Percentiles rank a stretch among this genome's conserved stretches.
Evolutionary conservation across 352 stramenopile species (phyloP).

Genomic region (Phytophthora cryptogea): DNA sequence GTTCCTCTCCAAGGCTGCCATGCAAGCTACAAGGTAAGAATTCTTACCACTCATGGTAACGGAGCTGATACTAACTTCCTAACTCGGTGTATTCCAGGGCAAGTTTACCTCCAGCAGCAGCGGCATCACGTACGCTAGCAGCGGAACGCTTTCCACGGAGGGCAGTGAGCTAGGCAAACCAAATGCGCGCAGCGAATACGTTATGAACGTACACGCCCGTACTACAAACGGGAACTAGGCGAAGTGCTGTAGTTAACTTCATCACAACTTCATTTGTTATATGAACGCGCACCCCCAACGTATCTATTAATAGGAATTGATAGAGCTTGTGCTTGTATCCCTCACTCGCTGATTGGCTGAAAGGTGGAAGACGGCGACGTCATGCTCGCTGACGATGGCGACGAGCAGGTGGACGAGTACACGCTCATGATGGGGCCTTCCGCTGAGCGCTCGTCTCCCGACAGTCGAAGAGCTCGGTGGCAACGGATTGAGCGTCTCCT

Average conservation of each 20-base stretch:
- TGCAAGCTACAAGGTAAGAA: conserved; percentile 43
- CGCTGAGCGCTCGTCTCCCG: conserved; percentile 5
- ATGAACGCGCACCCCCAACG: too few species aligned
- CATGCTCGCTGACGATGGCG: conserved; percentile 14
- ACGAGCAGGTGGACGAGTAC: conserved; percentile 30
- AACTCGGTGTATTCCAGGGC: conserved; percentile 12
- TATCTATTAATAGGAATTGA: too few species aligned
- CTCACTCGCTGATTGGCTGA: conserved; percentile 14
- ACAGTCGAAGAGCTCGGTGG: background rate
- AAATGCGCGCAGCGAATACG: conserved; percentile 27
- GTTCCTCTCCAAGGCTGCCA: conserved; percentile 55
- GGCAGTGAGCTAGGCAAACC: conserved; percentile 21
- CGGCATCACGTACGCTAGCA: conserved; percentile 34
- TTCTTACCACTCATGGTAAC: background rate
- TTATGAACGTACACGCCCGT: conserved; percentile 35
- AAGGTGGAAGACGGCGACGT: background rate
- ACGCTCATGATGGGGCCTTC: conserved; percentile 26
- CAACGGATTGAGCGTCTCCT: conserved; percentile 7
- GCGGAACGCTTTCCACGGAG: conserved; percentile 21
- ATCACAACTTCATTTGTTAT: conserved; percentile 5
- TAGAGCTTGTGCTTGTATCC: too few species aligned
- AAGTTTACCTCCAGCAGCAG: conserved; percentile 22
- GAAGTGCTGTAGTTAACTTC: conserved; percentile 5
- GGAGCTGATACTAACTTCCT: background rate
- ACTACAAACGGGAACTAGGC: conserved; percentile 26